Base-by-base conservation (phyloP, 2,329 filamentous ascomycete species). In the Penicillium olsonii region DNA sequence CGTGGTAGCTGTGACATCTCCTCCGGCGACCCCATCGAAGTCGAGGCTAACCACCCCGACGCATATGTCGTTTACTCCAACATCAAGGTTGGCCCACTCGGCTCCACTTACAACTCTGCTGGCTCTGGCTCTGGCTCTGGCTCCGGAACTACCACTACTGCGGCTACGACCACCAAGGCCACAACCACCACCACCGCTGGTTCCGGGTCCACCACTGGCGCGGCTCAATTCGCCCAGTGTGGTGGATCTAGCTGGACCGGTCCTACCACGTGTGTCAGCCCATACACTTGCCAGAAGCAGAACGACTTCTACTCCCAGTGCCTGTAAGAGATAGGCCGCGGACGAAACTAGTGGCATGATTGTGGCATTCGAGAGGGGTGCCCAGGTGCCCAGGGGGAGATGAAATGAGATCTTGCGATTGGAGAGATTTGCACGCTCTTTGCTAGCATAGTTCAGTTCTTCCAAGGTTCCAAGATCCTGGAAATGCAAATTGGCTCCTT, bases 51-150 rank as follows among this genome's bases (percentile, higher is more conserved):
- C 49, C 60, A 66, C 24, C 69, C 78, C 37, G 71, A 75, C 67
- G 68, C 80, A 44, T 72, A 73, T 56, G 81, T 84, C 46, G 68
- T 74, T 60, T 84, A 75, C 73, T 82, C 79, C 57, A 82, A 82
- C 73, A 82, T 83, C 75, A 77, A 76, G 69, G 77, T 80, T 58
- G 81, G 80, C 37, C 73, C 78, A 49, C 78, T 84, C 60, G 75
- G 75, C 63, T 79, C 77, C 42, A 84, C 81, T 61, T 81, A 57
- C 52, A 52, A 19, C 22, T 50, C 54, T 4, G 33, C 20, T 10
- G 29, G 17, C 35, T 37, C 42, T 14, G 33, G 52, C n/a, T 45
- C 46, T n/a, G 24, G 52, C 18, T 45, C 48, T n/a, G 54, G 51
- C 33, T 50, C 53, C 20, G 37, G 37, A 8, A 47, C 47, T 2